Conservation (phyloP, 768 basidiomycete species). For the Krasilnikovozyma curviuscula region DNA sequence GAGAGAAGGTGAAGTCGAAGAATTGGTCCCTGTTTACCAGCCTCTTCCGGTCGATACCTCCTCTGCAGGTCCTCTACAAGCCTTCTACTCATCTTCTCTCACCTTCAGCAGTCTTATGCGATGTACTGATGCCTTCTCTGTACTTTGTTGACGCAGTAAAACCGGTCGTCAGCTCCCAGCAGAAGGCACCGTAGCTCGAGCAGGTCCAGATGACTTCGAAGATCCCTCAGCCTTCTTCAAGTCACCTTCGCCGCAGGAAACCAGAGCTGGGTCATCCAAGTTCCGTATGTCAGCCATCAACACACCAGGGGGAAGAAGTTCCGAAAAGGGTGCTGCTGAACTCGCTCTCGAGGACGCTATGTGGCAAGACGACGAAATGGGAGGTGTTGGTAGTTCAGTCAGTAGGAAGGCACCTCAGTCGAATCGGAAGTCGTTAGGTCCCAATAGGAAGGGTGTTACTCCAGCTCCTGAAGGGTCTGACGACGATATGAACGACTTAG, state of each 20-base stretch:
- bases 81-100: not conserved
- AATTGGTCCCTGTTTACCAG: too few species aligned
- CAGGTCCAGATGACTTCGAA: slow-evolving; percentile 5
- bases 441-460: too few species aligned
- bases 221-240: slow-evolving; percentile 7
- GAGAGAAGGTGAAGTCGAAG: too few species aligned
- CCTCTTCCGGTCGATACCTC: too few species aligned
- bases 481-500: too few species aligned
- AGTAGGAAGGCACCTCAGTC: not conserved
- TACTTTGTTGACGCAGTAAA: too few species aligned
- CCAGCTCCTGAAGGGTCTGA: too few species aligned
- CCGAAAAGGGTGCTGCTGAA: too few species aligned
- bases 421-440: not conserved
- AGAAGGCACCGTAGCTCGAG: slow-evolving; percentile 3
- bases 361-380: not conserved
- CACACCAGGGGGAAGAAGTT: slow-evolving; percentile 2
- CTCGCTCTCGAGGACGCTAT: too few species aligned
- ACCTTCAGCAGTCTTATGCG: not conserved
- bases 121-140: not conserved
- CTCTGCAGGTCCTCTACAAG: not conserved
- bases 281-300: not conserved
- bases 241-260: slow-evolving; percentile 4
- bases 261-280: not conserved
- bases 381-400: not conserved
- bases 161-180: slow-evolving; percentile 5